A percentile compares a stretch with the other conserved stretches of the same genome.
Conservation (phyloP, 257 asterid genomes). For the Thymus mandschuricus region DNA sequence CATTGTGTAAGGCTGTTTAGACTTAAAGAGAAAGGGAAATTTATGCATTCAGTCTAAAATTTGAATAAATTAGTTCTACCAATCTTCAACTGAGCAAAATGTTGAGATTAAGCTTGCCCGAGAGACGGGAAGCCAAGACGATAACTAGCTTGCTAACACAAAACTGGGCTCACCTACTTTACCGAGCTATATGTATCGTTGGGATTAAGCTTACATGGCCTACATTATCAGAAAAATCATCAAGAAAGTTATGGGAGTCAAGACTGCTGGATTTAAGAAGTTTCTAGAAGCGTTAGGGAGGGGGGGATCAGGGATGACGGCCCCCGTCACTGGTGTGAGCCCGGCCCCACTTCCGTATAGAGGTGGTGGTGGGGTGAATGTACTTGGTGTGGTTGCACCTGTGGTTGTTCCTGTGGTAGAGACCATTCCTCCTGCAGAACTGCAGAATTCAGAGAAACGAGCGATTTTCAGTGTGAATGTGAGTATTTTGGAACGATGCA, state of each 20-base stretch:
- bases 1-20: conserved; percentile 8
- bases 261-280: conserved; percentile 17
- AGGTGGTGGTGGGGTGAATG: conserved; percentile 43
- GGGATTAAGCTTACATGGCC: background rate
- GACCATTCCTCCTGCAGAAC: conserved; percentile 61
- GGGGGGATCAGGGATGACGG: conserved; percentile 42
- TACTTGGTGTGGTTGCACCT: conserved; percentile 28
- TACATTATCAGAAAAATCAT: conserved; percentile 31
- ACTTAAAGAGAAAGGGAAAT: background rate
- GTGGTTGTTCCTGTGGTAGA: conserved; percentile 33
- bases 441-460: conserved; percentile 35
- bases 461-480: background rate
- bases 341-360: conserved; percentile 46
- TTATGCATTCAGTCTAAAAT: conserved; percentile 19
- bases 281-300: conserved; percentile 34
- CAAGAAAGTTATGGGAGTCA: conserved; percentile 23
- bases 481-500: too few species aligned
- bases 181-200: conserved; percentile 18
- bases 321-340: conserved; percentile 43
- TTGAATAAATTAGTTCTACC: conserved; percentile 8
- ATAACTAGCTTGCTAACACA: conserved; percentile 31
- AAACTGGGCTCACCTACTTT: conserved; percentile 51
- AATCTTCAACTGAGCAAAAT: conserved; percentile 28
- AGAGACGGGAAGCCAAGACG: background rate
- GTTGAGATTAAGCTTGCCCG: too few species aligned